Conservation (phyloP, 495 filamentous ascomycete genomes). For the Tuber indicum region DNA sequence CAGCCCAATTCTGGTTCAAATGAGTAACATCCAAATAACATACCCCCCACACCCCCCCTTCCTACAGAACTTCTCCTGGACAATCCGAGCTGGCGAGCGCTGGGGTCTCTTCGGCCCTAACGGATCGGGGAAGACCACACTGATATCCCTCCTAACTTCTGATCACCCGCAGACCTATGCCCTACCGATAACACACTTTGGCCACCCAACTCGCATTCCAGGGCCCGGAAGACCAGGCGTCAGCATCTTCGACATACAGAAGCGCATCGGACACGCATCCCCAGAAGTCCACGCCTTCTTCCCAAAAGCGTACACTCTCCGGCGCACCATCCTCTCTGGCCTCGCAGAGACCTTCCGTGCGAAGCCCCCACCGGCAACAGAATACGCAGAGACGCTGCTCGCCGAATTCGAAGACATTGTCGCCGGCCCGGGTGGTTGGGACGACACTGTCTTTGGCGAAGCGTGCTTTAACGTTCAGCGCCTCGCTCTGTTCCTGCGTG, state of each 20-base stretch:
- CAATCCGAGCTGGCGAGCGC: conserved; percentile 69
- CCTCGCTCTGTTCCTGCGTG: conserved; percentile 75
- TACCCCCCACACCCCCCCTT: conserved; percentile 57
- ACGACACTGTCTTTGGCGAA: conserved; percentile 62
- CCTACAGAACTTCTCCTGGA: conserved; percentile 83
- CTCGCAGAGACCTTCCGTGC: conserved; percentile 81
- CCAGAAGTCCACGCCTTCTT: conserved; percentile 93
- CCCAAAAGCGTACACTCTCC: conserved; percentile 67
- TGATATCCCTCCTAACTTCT: conserved; percentile 84
- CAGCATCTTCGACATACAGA: conserved; percentile 86
- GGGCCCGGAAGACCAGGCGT: conserved; percentile 64
- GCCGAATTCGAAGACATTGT: conserved; percentile 25
- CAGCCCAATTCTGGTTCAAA: conserved; percentile 57
- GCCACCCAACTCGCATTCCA: conserved; percentile 64
- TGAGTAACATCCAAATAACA: conserved; percentile 70
- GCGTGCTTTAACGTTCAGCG: conserved; percentile 73
- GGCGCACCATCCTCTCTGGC: conserved; percentile 69
- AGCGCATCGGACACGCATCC: conserved; percentile 81
- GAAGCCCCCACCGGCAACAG: conserved; percentile 55
- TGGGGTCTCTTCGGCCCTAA: conserved; percentile 93
- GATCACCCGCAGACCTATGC: conserved; percentile 95
- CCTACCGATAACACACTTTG: conserved; percentile 76
- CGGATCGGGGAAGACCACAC: conserved; percentile 84
- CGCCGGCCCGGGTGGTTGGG: conserved; percentile 42
- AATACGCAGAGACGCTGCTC: conserved; percentile 39